These are phyloP conservation scores for Ilex paraguariensis DNA, from an alignment of 305 asterid species.

Conservation along the genomic window DNA sequence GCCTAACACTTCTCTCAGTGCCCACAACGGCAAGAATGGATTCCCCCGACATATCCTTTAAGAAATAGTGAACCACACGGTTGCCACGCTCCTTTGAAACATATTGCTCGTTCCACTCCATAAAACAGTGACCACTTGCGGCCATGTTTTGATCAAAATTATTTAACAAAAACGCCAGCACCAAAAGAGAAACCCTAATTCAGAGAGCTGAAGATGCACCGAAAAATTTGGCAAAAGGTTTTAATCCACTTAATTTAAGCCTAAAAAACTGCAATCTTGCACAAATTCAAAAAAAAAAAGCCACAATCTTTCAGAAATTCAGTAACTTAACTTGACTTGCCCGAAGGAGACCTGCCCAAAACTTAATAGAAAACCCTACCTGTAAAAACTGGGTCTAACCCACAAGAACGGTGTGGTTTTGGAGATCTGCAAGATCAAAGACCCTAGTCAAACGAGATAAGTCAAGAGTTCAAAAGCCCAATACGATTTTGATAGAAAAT, in stretches of 20 bases:
- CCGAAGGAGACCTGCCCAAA: not conserved
- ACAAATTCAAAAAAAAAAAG: not conserved
- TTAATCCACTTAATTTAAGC: slow-evolving; percentile 12
- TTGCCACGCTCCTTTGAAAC: slow-evolving; percentile 94
- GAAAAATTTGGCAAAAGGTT: slow-evolving; percentile 9
- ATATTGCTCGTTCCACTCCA: slow-evolving; percentile 94
- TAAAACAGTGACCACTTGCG: slow-evolving; percentile 52
- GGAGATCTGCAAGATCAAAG: not conserved
- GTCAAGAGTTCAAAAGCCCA: not conserved
- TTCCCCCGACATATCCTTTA: slow-evolving; percentile 85
- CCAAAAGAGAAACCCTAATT: slow-evolving; percentile 22
- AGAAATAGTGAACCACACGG: slow-evolving; percentile 86
- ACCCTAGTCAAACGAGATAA: not conserved
- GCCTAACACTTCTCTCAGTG: slow-evolving; percentile 97
- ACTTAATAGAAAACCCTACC: not conserved
- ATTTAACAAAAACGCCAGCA: slow-evolving; percentile 20
- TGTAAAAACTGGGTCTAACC: not conserved
- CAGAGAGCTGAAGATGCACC: slow-evolving; percentile 16
- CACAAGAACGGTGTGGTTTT: not conserved
- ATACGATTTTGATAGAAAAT: too few relatives aligned
- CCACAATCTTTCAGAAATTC: not conserved
- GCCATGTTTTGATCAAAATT: slow-evolving; percentile 43
- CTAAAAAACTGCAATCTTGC: slow-evolving; percentile 5
- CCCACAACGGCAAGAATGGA: slow-evolving; percentile 91
- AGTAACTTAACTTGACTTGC: not conserved